Evolutionary conservation across 2,329 filamentous ascomycete species (phyloP).

Genomic region (Colletotrichum sp.): DNA sequence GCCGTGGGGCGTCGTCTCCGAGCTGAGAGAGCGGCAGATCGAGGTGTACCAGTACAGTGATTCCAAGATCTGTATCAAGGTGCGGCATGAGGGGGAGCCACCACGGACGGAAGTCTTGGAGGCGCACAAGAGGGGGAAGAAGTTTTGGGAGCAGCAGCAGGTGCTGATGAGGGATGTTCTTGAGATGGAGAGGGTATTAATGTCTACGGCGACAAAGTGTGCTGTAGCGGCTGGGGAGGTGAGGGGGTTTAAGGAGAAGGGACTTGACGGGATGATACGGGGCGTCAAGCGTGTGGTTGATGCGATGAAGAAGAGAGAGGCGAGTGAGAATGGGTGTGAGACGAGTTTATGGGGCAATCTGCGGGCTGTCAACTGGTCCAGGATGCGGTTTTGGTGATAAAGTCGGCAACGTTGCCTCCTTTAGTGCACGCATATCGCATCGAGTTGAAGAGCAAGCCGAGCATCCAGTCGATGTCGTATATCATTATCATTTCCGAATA

Average conservation of each 20-base stretch:
- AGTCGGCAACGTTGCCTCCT: background rate
- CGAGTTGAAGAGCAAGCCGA: background rate
- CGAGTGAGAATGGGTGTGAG: background rate
- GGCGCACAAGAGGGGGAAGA: background rate
- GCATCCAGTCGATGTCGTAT: background rate
- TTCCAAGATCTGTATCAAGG: background rate
- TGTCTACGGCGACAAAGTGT: background rate
- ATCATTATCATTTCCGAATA: background rate
- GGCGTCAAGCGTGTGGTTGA: background rate
- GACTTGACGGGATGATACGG: background rate
- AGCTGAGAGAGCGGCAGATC: background rate
- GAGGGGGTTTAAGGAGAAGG: background rate
- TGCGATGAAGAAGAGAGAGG: background rate
- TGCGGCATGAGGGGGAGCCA: background rate
- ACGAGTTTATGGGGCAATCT: background rate
- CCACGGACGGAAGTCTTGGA: background rate
- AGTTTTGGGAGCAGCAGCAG: background rate
- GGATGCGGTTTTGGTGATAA: background rate
- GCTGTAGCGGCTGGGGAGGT: background rate
- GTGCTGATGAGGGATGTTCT: background rate
- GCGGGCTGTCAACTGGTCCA: background rate
- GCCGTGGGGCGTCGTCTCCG: background rate
- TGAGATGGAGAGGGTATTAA: background rate
- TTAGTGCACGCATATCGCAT: background rate
- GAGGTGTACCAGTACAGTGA: background rate